Percentiles rank a stretch among this genome's conserved stretches.
phyloP scores from a whole-genome alignment of 768 basidiomycete species.

The Boletus vermiculosoides region DNA sequence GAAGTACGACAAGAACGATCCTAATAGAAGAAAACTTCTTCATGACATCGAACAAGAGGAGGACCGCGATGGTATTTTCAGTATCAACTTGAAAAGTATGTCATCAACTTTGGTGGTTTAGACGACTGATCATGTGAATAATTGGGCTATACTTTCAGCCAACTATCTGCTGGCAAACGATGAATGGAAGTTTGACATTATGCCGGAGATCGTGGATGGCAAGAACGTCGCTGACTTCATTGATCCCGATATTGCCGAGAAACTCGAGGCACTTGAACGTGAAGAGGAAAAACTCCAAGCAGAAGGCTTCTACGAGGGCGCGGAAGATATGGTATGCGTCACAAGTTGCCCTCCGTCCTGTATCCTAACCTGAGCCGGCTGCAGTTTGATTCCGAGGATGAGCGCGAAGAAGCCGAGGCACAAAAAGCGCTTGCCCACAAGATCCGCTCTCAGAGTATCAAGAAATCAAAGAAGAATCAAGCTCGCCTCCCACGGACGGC shows the following conservation, averaged over 20 bases:
- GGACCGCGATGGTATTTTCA: conserved; percentile 89
- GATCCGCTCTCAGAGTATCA: conserved; percentile 70
- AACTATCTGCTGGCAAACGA: conserved; percentile 86
- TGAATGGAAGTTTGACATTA: conserved; percentile 92
- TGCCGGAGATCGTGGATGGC: conserved; percentile 99
- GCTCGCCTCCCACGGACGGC: conserved; percentile 74
- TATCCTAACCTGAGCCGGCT: not conserved
- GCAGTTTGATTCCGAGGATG: conserved; percentile 66
- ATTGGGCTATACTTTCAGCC: conserved; percentile 50
- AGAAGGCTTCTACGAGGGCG: conserved; percentile 93
- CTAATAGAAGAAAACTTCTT: conserved; percentile 69
- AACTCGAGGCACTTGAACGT: conserved; percentile 93
- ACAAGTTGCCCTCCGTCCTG: not conserved
- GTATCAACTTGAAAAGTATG: conserved; percentile 84
- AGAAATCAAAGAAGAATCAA: conserved; percentile 87
- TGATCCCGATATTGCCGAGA: conserved; percentile 95
- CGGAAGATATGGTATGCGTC: conserved; percentile 73
- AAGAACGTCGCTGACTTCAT: conserved; percentile 99
- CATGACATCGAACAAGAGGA: conserved; percentile 82
- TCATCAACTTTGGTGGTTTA: not conserved
- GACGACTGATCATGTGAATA: not conserved
- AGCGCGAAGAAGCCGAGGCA: conserved; percentile 70
- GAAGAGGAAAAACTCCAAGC: conserved; percentile 94
- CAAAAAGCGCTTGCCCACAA: conserved; percentile 60
- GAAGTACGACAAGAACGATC: conserved; percentile 87